Evolutionary conservation across 345 rosid genomes (phyloP), one percentile per base, ranked within the genome.

Genomic region (Melaleuca quinquenervia): DNA sequence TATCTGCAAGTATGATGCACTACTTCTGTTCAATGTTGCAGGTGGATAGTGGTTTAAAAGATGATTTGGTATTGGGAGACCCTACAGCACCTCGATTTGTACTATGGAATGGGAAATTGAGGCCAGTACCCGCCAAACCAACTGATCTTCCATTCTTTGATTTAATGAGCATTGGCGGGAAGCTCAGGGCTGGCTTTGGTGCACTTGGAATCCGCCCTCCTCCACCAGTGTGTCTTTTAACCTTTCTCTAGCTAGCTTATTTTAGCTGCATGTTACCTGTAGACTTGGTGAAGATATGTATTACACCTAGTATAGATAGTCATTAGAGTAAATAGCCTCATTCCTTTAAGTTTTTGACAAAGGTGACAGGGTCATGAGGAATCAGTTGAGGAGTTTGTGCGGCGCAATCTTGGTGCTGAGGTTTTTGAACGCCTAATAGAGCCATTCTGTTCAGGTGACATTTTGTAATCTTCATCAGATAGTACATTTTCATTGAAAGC

Each of bases 291-390:
- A 50, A 55, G 20, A 36, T 50, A 83, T 78, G 24, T 22, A 52
- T 84, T 24, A 18, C 49, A 12, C 22, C 51, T 78, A 52, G 51
- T 70, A 14, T 82, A 54, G 84, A 74, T 60, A 36, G 54, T 50
- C 56, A 75, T 84, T 86, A 51, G 64, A 88, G 60, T 86, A 80
- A 85, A 70, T 87, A 75, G 89, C 85, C 94, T 92, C 93, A 89
- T 91, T 88, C 88, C 83, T 86, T 36, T 87, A 87, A 83, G 88
- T 90, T 83, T 93, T 93, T 95, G 94, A 86, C 93, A 90, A 96
- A 91, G 92, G 93, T 95, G 91, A 94, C 98, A 95, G 98, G 98
- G 95, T 90, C 95, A 89, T 62, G 98, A 97, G 91, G 99, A 97
- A 87, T 94, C 99, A 18, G 97, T 95, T 84, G 98, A 95, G 89